Base-by-base conservation (phyloP, 176 grass and related monocot genomes). In the Urochloa ruziziensis region DNA sequence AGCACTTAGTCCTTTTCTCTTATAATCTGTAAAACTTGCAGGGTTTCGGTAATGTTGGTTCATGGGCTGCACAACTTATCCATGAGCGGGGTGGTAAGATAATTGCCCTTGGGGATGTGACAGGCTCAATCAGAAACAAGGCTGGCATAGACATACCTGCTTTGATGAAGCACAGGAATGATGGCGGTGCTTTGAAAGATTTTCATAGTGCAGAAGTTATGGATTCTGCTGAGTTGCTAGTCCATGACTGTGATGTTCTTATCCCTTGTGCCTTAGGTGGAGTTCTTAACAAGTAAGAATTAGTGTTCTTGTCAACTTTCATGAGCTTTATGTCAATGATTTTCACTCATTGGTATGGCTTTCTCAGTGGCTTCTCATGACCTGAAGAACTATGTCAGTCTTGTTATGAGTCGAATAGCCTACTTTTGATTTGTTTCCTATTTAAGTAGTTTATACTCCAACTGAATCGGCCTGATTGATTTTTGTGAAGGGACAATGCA, bases 1-100 rank as follows among this genome's bases (percentile, higher is more conserved):
- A 62, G 15, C 25, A 64, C 44, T 36, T 19, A 36, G 32, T 30
- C 28, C 39, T n/a, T n/a, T n/a, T n/a, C n/a, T n/a, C n/a, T 56
- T 52, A 46, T 47, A 24, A 47, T 72, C 11, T 58, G 25, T 90
- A 19, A 83, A 80, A 23, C 33, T 25, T 85, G 69, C 47, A 98
- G 96, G 96, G 96, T 54, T 98, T 98, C 43, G 96, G 96, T 57
- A 98, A 98, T 77, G 96, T 98, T 84, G 93, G 96, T 72, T 95
- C 96, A 70, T 98, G 96, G 96, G 91, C 96, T 33, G 93, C 93
- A 3, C 85, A 76, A 70, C 82, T 98, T 58, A 83, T 98, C 35
- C 88, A 95, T 27, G 96, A 94, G 70, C 91, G 82, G 81, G 96
- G 96, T 83, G 96, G 96, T 69, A 98, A 96, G 77, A 77, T 98